Percentiles rank a stretch among this genome's conserved stretches.
These are phyloP conservation scores for Alternaria novae-zelandiae DNA, from an alignment of 2,329 filamentous ascomycete species.

Conservation along the genomic window DNA sequence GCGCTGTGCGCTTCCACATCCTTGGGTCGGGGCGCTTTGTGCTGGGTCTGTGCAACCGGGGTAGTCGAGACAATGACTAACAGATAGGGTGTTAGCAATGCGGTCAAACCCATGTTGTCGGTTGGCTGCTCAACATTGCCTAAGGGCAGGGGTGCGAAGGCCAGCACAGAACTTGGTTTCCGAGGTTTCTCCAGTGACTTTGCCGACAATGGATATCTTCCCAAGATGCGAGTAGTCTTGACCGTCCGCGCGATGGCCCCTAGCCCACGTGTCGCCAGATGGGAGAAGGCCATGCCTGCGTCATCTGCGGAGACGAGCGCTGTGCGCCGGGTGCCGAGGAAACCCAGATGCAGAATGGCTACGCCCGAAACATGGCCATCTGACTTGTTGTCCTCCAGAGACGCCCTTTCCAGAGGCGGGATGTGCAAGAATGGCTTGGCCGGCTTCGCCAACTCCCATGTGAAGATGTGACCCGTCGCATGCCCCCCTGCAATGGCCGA, in stretches of 20 bases:
- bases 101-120: slow-evolving; percentile 87
- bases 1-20: slow-evolving; percentile 88
- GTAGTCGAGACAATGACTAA: slow-evolving; percentile 97
- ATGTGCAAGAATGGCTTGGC: slow-evolving; percentile 89
- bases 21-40: slow-evolving; percentile 90
- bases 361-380: slow-evolving; percentile 85
- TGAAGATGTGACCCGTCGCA: slow-evolving; percentile 89
- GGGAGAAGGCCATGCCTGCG: slow-evolving; percentile 96
- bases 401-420: slow-evolving; percentile 71
- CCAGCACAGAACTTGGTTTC: slow-evolving; percentile 93
- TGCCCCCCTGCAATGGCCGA: slow-evolving; percentile 90
- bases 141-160: slow-evolving; percentile 86
- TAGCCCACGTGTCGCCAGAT: slow-evolving; percentile 89
- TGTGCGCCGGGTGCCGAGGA: slow-evolving; percentile 90
- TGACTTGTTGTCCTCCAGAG: slow-evolving; percentile 67
- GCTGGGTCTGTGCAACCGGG: slow-evolving; percentile 92
- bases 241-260: slow-evolving; percentile 84
- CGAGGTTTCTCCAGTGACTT: slow-evolving; percentile 68
- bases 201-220: slow-evolving; percentile 80
- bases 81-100: slow-evolving; percentile 93
- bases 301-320: slow-evolving; percentile 95
- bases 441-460: slow-evolving; percentile 88
- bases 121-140: slow-evolving; percentile 93
- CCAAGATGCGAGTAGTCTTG: slow-evolving; percentile 88
- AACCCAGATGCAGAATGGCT: slow-evolving; percentile 88